These are phyloP conservation scores for Rossbeevera mucosa DNA, from an alignment of 768 basidiomycete species.

Conservation along the genomic window DNA sequence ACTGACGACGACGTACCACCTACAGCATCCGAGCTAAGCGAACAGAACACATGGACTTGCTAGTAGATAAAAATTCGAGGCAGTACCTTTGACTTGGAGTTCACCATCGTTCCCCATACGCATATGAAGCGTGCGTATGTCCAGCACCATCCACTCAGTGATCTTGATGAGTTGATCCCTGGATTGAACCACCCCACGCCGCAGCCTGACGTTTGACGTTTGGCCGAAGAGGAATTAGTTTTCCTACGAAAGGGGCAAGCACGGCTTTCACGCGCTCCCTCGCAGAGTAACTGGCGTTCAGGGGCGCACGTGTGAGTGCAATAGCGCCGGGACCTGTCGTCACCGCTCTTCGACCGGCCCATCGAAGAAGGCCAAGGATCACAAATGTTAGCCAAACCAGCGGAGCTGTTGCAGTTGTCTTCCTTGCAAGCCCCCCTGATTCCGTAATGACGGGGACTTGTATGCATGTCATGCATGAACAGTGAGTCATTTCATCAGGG, in stretches of 20 bases:
- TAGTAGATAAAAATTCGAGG: slow-evolving; percentile 40
- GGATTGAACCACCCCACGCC: background rate
- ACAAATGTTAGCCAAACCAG: slow-evolving; percentile 48
- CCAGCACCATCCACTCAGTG: slow-evolving; percentile 46
- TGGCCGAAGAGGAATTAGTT: slow-evolving; percentile 35
- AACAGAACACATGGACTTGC: slow-evolving; percentile 46
- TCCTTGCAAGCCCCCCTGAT: slow-evolving; percentile 43
- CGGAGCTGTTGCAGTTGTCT: slow-evolving; percentile 50
- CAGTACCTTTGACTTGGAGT: slow-evolving; percentile 54
- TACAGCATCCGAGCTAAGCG: slow-evolving; percentile 34
- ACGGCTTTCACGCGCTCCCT: slow-evolving; percentile 53
- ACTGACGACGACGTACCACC: background rate
- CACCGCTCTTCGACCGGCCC: slow-evolving; percentile 54
- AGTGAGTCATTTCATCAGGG: background rate
- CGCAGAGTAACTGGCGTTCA: slow-evolving; percentile 47
- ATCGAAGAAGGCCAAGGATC: slow-evolving; percentile 44
- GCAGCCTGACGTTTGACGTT: slow-evolving; percentile 5
- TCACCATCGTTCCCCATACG: too few species aligned
- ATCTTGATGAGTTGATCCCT: slow-evolving; percentile 18
- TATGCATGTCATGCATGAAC: slow-evolving; percentile 37
- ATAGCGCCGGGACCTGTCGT: slow-evolving; percentile 52
- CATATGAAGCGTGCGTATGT: slow-evolving; percentile 56
- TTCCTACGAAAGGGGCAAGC: slow-evolving; percentile 59
- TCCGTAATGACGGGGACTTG: slow-evolving; percentile 38
- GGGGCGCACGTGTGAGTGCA: slow-evolving; percentile 54